Evolutionary conservation across 352 stramenopile genomes (phyloP), one percentile per base, ranked within the genome.

Genomic region (Peronosclerospora sorghi): DNA sequence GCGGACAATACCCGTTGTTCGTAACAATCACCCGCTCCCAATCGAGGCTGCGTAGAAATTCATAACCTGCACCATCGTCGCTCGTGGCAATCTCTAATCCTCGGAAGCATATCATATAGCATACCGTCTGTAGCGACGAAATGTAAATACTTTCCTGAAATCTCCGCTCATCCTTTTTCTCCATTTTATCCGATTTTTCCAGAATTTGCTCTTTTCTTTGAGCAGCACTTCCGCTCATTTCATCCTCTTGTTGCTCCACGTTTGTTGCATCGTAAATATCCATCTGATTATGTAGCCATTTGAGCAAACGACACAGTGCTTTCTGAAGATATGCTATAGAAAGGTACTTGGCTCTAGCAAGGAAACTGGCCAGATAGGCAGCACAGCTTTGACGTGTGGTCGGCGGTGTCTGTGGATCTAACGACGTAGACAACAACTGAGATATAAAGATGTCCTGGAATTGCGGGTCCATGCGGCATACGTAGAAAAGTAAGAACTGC

Each of bases 41-140:
- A 29, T 76, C 76, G n/a, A 91, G 71, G 23, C 56, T 85, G 6
- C 75, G 76, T 54, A 91, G 48, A 41, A 88, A 91, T 9, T 83
- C 73, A 48, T 89, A 91, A 17, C 79, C 69, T 19, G 49, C 50
- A 9, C 59, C 54, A 20, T 74, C 69, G 17, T 78, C 68, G 21
- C 43, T 66, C 35, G 82, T 59, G 61, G 84, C 58, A 38, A 96
- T 68, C 53, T 93, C 80, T 27, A 88, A 62, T n/a, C 92, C 93
- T 27, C 92, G 82, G 56, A 98, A 98, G 56, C 94, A 98, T 60
- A 98, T 75, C 32, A 98, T 84, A 66, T 98, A 98, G 68, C 96
- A 98, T 27, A 95, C 88, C 12, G 94, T 94, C 65, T 98, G 95
- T 27, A 96, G 60, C 30, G 76, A 81, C 0, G 73, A 86, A 40